phyloP scores from a whole-genome alignment of 495 filamentous ascomycete species.

The Hypoxylon cercidicola region DNA sequence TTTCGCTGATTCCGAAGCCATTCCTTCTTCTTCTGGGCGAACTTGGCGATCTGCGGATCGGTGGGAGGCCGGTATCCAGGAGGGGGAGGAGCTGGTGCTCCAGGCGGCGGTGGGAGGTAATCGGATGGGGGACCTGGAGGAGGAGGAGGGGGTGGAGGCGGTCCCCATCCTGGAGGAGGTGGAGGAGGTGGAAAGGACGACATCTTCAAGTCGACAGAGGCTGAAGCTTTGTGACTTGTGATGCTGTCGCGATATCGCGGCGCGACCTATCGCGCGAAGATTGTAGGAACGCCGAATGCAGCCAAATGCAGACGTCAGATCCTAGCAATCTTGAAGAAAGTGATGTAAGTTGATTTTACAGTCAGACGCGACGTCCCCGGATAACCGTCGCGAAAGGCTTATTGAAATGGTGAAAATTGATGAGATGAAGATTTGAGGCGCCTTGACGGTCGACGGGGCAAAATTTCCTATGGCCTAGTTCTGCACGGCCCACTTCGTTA shows the following conservation, averaged over 20 bases:
- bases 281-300: constrained; percentile 32
- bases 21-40: constrained; percentile 98
- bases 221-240: constrained; percentile 36
- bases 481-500: constrained; percentile 8
- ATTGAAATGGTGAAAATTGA: constrained; percentile 22
- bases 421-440: constrained; percentile 16
- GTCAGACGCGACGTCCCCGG: constrained; percentile 29
- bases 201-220: constrained; percentile 64
- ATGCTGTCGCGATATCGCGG: constrained; percentile 45
- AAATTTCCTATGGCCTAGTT: constrained; percentile 28
- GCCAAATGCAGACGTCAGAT: constrained; percentile 8
- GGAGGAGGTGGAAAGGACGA: constrained; percentile 74
- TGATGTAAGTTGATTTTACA: constrained; percentile 2
- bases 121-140: constrained; percentile 81
- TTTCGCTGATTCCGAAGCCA: constrained; percentile 94
- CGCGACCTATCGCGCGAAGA: constrained; percentile 47
- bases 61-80: constrained; percentile 86
- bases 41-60: constrained; percentile 91
- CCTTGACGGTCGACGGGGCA: constrained; percentile 20
- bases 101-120: constrained; percentile 70
- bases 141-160: constrained; percentile 74
- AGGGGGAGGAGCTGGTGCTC: constrained; percentile 81
- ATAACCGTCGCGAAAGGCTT: constrained; percentile 34
- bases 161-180: constrained; percentile 66
- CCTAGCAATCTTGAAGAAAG: constrained; percentile 7